Evolutionary conservation across 2,329 filamentous ascomycete genomes (phyloP).

Genomic region (Exserohilum rostratum): DNA sequence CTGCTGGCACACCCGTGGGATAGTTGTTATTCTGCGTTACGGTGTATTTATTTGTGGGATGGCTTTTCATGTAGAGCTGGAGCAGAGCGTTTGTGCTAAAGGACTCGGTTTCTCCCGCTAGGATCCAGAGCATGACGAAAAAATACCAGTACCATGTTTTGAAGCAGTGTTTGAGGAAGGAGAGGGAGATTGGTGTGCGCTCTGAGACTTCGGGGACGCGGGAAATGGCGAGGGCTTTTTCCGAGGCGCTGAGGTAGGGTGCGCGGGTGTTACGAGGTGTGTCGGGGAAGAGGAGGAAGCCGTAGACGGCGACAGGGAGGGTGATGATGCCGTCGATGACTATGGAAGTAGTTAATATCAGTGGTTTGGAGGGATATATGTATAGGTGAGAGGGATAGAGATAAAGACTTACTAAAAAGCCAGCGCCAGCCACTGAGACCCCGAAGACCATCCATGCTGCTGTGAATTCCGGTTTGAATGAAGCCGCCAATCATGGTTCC

Average conservation of each 20-base stretch:
- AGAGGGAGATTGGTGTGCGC: constrained; percentile 54
- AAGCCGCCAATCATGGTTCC: constrained; percentile 68
- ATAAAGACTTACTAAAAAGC: constrained; percentile 26
- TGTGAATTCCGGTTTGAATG: constrained; percentile 62
- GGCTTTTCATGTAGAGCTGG: constrained; percentile 57
- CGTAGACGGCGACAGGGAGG: constrained; percentile 62
- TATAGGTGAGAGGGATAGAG: not conserved
- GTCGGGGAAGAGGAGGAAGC: constrained; percentile 56
- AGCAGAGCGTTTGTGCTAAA: constrained; percentile 69
- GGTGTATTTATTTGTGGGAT: constrained; percentile 54
- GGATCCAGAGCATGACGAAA: constrained; percentile 70
- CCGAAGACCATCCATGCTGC: constrained; percentile 53
- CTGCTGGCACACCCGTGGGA: constrained; percentile 59
- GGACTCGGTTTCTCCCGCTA: constrained; percentile 73
- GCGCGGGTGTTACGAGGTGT: constrained; percentile 52
- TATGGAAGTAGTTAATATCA: too few relatives aligned
- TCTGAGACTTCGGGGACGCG: constrained; percentile 53
- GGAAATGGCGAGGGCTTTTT: constrained; percentile 52
- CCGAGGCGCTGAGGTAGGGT: constrained; percentile 50
- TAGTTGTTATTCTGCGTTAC: constrained; percentile 61
- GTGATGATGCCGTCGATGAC: constrained; percentile 63
- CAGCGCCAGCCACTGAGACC: constrained; percentile 63
- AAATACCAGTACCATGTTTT: constrained; percentile 69
- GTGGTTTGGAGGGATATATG: too few relatives aligned
- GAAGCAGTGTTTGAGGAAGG: constrained; percentile 63